Evolutionary conservation across 345 rosid genomes (phyloP).

Genomic region (Ceriops decandra): DNA sequence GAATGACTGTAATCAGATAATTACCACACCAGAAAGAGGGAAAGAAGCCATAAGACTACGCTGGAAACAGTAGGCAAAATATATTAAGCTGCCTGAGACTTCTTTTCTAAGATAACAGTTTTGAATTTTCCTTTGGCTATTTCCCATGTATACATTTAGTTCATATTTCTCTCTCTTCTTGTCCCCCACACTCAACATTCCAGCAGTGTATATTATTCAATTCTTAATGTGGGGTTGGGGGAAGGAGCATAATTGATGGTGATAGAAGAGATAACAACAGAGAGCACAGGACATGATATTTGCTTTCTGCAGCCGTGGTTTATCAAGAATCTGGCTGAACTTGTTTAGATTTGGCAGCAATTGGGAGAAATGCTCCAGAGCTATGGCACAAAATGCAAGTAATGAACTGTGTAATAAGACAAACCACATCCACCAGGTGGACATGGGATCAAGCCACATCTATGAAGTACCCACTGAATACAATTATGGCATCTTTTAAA

Average conservation of each 20-base stretch:
- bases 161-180: not conserved
- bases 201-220: too few species aligned
- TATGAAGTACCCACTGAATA: too few species aligned
- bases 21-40: not conserved
- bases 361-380: too few species aligned
- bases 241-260: not conserved
- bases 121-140: not conserved
- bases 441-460: too few species aligned
- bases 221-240: not conserved
- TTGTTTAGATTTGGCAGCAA: too few species aligned
- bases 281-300: not conserved
- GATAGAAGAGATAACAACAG: not conserved
- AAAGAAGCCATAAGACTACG: not conserved
- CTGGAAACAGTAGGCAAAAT: not conserved
- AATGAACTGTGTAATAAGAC: too few species aligned
- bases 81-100: not conserved
- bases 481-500: not conserved
- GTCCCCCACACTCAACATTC: not conserved
- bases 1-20: constrained; percentile 1
- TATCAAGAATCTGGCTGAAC: too few species aligned
- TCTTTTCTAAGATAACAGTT: not conserved
- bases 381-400: too few species aligned
- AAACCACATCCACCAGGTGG: too few species aligned
- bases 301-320: not conserved
- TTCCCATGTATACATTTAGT: not conserved